Base-by-base conservation (phyloP, 2,329 filamentous ascomycete species). In the Sporothrix protearum region DNA sequence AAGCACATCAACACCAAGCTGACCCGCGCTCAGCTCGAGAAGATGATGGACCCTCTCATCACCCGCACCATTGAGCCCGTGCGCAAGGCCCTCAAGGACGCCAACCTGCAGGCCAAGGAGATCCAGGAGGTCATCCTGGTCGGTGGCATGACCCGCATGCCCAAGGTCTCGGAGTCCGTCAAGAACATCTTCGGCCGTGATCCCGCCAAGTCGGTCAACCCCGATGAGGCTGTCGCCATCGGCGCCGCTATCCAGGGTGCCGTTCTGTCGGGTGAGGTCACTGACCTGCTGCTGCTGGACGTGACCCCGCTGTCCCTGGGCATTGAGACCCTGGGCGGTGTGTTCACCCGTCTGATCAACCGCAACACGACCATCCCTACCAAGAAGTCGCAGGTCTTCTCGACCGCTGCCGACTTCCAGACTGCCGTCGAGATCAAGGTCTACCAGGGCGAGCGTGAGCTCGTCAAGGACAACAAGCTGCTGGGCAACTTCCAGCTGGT, bases 1-100 rank as follows among this genome's bases (percentile, higher is more conserved):
- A 97, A 97, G 89, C 95, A 98, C 84, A 98, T 97, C 90, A 97
- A 97, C 89, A 97, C 94, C 78, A 96, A 94, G 76, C 97, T 99
- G 86, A 98, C 95, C 81, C 95, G 96, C 90, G 96, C 96, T 78
- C 92, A 94, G 85, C 98, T 99, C 87, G 96, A 99, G 85, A 95
- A 98, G 87, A 91, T 99, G 45, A 97, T 93, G 92, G 94, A 97
- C 42, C 42, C 42, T 14, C 42, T 47, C 68, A 22, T 14, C 67
- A 36, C 80, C 93, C 97, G 84, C 92, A 97, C 96, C 74, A 95
- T 98, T 77, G 94, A 97, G 82, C 90, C 89, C 94, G 94, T 84
- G 95, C 97, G 97, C 88, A 99, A 99, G 91, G 92, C 92, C 76
- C 92, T 99, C 78, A 90, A 92, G 78, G 96, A 98, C 78, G 92